phyloP scores from a whole-genome alignment of 306 rosid species.

The Spatholobus suberectus region DNA sequence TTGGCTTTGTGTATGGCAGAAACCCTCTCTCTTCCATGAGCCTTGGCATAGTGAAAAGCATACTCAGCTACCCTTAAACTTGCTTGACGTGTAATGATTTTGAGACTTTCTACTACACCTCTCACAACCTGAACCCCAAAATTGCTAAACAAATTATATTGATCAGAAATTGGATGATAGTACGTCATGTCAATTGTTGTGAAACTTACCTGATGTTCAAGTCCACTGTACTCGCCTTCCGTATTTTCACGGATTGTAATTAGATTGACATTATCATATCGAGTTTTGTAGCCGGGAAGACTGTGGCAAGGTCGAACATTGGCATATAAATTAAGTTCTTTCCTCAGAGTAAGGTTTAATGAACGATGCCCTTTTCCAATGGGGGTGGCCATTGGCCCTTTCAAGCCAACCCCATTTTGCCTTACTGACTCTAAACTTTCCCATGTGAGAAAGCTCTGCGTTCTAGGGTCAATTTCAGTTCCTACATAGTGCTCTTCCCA shows the following conservation, averaged over 20 bases:
- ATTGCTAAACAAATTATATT: conserved; percentile 34
- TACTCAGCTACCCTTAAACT: conserved; percentile 99
- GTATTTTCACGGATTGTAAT: conserved; percentile 98
- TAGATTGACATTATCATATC: conserved; percentile 88
- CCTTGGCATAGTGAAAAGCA: conserved; percentile 96
- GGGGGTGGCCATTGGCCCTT: conserved; percentile 99
- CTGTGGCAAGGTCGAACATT: conserved; percentile 97
- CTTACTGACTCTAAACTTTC: conserved; percentile 95
- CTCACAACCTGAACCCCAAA: conserved; percentile 82
- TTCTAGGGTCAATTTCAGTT: conserved; percentile 78
- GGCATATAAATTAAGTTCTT: conserved; percentile 95
- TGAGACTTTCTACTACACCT: conserved; percentile 98
- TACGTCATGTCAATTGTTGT: neutral
- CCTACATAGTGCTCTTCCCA: conserved; percentile 98
- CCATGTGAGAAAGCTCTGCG: conserved; percentile 96
- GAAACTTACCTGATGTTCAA: conserved; percentile 92
- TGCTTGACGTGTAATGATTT: conserved; percentile 98
- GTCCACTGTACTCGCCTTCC: conserved; percentile 98
- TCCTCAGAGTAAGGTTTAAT: conserved; percentile 93
- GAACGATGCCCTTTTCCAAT: conserved; percentile 99
- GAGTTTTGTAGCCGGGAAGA: conserved; percentile 94
- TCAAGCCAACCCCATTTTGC: conserved; percentile 84
- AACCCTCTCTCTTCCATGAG: conserved; percentile 92
- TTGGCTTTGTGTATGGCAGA: conserved; percentile 99
- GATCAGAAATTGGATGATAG: conserved; percentile 21